These are phyloP conservation scores for Lachnellula hyalina DNA, from an alignment of 2,329 filamentous ascomycete genomes.

Conservation along the genomic window DNA sequence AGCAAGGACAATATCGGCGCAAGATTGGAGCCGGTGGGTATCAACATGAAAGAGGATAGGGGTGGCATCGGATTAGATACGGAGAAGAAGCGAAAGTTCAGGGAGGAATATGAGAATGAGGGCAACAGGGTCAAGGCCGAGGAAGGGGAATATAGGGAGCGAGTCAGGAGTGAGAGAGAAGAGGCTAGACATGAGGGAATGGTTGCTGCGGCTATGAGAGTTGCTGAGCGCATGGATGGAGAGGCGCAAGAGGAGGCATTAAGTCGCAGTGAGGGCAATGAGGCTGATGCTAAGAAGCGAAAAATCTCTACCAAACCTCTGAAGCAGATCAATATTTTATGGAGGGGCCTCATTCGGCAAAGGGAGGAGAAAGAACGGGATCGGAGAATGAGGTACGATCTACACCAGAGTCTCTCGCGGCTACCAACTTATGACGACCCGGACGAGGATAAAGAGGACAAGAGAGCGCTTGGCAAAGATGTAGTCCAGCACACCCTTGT, in stretches of 20 bases:
- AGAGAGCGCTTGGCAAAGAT: slow-evolving; percentile 58
- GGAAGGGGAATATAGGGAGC: slow-evolving; percentile 67
- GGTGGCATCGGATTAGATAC: slow-evolving; percentile 79
- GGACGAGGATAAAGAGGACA: slow-evolving; percentile 69
- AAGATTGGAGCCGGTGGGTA: slow-evolving; percentile 65
- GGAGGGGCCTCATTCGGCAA: slow-evolving; percentile 66
- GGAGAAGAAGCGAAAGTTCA: slow-evolving; percentile 72
- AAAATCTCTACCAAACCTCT: slow-evolving; percentile 45
- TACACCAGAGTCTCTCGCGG: slow-evolving; percentile 58
- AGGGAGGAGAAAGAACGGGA: slow-evolving; percentile 68
- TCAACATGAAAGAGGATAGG: slow-evolving; percentile 72
- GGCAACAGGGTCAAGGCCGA: slow-evolving; percentile 59
- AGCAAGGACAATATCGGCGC: slow-evolving; percentile 42
- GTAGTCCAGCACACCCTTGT: slow-evolving; percentile 52
- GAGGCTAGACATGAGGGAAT: slow-evolving; percentile 62
- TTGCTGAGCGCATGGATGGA: slow-evolving; percentile 65
- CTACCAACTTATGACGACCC: slow-evolving; percentile 64
- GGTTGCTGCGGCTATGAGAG: slow-evolving; percentile 72
- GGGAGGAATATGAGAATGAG: slow-evolving; percentile 54
- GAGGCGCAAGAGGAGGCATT: slow-evolving; percentile 23
- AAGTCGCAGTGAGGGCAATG: slow-evolving; percentile 14
- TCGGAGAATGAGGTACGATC: slow-evolving; percentile 55
- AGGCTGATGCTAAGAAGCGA: slow-evolving; percentile 27
- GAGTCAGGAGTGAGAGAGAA: slow-evolving; percentile 66
- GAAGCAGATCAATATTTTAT: slow-evolving; percentile 69